phyloP scores from a whole-genome alignment of 192 early-diverging fungal genomes.

The Linnemannia elongata region DNA sequence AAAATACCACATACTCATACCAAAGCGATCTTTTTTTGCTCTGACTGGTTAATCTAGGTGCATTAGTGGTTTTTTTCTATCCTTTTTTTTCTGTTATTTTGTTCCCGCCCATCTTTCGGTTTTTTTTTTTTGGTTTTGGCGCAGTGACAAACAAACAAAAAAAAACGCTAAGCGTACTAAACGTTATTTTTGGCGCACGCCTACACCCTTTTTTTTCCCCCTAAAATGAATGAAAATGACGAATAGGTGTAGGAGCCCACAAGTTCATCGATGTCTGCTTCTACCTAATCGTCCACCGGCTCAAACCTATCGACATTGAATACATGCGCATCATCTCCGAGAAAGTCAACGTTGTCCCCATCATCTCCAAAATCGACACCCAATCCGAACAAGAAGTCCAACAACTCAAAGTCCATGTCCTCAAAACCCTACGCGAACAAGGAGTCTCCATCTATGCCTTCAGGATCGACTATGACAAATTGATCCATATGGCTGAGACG shows the following conservation, averaged over 20 bases:
- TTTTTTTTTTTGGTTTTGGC: not conserved
- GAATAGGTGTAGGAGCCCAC: constrained; percentile 53
- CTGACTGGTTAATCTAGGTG: not conserved
- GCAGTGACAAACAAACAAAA: not conserved
- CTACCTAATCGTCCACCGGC: constrained; percentile 66
- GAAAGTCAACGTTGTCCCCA: constrained; percentile 73
- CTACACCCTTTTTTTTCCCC: not conserved
- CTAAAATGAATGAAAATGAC: not conserved
- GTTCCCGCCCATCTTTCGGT: not conserved
- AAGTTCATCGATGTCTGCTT: constrained; percentile 64
- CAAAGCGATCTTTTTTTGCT: not conserved
- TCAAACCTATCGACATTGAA: constrained; percentile 82
- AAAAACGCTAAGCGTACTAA: constrained; percentile 7
- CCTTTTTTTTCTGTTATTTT: not conserved
- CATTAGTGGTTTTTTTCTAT: not conserved
- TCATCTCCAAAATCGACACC: constrained; percentile 76
- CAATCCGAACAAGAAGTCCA: constrained; percentile 63
- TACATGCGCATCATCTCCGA: constrained; percentile 71
- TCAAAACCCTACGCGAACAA: constrained; percentile 64
- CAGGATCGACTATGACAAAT: constrained; percentile 63
- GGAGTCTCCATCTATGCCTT: constrained; percentile 73
- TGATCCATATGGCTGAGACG: constrained; percentile 59
- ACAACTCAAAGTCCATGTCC: constrained; percentile 63
- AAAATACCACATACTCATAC: not conserved
- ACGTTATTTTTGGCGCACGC: not conserved